Evolutionary conservation across 257 asterid species (phyloP).

Genomic region (Nicotiana knightiana): DNA sequence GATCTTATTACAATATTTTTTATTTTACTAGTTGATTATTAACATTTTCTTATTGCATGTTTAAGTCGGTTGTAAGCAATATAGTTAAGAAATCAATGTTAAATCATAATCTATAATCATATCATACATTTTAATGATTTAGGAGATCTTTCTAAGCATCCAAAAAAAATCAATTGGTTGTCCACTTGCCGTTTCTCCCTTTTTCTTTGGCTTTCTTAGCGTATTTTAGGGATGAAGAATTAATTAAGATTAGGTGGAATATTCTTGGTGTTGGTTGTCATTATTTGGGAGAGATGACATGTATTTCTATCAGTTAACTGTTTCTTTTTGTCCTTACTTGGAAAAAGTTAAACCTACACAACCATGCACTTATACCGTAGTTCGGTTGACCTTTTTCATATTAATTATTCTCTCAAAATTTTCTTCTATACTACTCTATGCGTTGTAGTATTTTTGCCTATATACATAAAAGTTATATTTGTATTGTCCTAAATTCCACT

Average conservation of each 20-base stretch:
- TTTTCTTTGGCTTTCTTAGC: not conserved
- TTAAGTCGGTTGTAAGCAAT: not conserved
- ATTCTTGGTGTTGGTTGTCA: not conserved
- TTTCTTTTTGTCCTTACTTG: not conserved
- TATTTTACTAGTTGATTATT: not conserved
- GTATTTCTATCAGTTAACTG: not conserved
- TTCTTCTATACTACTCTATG: not conserved
- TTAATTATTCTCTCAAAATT: not conserved
- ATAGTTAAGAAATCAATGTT: not conserved
- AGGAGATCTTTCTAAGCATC: not conserved
- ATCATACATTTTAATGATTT: not conserved
- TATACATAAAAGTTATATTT: not conserved
- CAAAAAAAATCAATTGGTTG: not conserved
- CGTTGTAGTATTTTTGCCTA: not conserved
- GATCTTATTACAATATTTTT: not conserved
- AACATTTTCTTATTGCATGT: not conserved
- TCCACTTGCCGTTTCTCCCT: not conserved
- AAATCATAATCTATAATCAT: not conserved
- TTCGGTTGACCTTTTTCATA: not conserved
- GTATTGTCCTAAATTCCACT: not conserved
- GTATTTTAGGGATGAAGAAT: not conserved
- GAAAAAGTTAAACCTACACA: not conserved
- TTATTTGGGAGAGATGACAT: not conserved
- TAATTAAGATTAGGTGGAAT: not conserved
- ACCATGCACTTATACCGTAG: not conserved